Percentiles rank a stretch among this genome's conserved stretches.
phyloP scores from a whole-genome alignment of 2,329 filamentous ascomycete genomes.

The Lecanicillium sp. region DNA sequence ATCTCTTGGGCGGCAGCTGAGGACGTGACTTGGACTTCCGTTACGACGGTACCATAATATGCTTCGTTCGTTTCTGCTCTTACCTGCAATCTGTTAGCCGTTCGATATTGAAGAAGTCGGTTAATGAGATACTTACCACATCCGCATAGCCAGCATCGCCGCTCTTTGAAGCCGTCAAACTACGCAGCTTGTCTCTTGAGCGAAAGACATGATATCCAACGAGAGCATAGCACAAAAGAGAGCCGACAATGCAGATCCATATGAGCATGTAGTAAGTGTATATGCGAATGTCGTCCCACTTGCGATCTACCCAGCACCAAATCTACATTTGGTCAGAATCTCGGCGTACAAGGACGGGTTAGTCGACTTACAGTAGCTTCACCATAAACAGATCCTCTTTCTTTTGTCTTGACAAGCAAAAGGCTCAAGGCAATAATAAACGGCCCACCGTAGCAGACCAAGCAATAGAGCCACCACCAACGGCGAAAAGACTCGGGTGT shows the following conservation, averaged over 20 bases:
- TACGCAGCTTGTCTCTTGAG: conserved; percentile 45
- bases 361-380: conserved; percentile 43
- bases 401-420: conserved; percentile 42
- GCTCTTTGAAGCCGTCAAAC: conserved; percentile 34
- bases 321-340: conserved; percentile 29
- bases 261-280: conserved; percentile 55
- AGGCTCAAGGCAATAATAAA: conserved; percentile 59
- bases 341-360: background rate
- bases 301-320: conserved; percentile 52
- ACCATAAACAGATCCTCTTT: conserved; percentile 39
- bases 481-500: conserved; percentile 60
- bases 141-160: conserved; percentile 21
- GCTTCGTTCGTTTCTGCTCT: conserved; percentile 18
- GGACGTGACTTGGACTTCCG: conserved; percentile 32
- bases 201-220: conserved; percentile 54
- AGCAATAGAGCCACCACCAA: conserved; percentile 62
- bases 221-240: conserved; percentile 44
- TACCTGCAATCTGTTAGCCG: background rate
- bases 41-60: conserved; percentile 43
- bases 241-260: conserved; percentile 50
- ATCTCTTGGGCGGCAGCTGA: background rate
- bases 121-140: conserved; percentile 19
- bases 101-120: background rate
- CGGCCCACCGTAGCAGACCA: conserved; percentile 64
- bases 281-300: conserved; percentile 48